Evolutionary conservation across 768 basidiomycete species (phyloP), one percentile per base, ranked within the genome.

Genomic region (Lepiota brunneoincarnata): DNA sequence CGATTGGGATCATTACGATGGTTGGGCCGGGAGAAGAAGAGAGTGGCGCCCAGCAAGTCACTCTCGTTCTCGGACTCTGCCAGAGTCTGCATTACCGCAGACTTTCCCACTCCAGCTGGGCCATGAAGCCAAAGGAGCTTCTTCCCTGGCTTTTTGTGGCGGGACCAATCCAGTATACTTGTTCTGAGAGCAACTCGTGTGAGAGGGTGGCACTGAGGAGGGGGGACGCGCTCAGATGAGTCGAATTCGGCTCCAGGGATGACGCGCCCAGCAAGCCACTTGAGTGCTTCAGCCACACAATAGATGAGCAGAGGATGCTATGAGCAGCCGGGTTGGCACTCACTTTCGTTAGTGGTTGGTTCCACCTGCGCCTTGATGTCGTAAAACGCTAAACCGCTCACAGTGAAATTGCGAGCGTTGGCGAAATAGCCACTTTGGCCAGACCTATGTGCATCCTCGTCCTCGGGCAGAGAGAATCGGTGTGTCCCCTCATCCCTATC

Each of bases 81-180:
- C 15, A 41, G n/a, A 21, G 23, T 50, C 26, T 50, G 49, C 7
- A 41, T 18, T 4, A 50, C 41, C 1, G 49, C 49, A 4, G 39
- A 42, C 35, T 50, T 50, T 17, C 48, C 28, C n/a, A 41, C 49
- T 28, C 49, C 49, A 4, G 49, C 49, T 7, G 49, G 26, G 20
- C 49, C 39, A 5, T 50, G 26, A 3, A 50, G 20, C 49, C 49
- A 41, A n/a, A 50, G 15, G 2, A 50, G n/a, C 11, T 6, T 24
- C 17, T 21, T 7, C 12, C 20, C 18, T 12, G 26, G 26, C 11
- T 31, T 3, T 6, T 9, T 3, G 24, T 31, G 17, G 2, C 14
- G 6, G n/a, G 31, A 11, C 38, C 39, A 50, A 9, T 41, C 14
- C 2, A 7, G 14, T 28, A 40, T 23, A 10, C n/a, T 12, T 24